Base-by-base conservation (phyloP, 1,139 yeast genomes). In the Pichia sp. region DNA sequence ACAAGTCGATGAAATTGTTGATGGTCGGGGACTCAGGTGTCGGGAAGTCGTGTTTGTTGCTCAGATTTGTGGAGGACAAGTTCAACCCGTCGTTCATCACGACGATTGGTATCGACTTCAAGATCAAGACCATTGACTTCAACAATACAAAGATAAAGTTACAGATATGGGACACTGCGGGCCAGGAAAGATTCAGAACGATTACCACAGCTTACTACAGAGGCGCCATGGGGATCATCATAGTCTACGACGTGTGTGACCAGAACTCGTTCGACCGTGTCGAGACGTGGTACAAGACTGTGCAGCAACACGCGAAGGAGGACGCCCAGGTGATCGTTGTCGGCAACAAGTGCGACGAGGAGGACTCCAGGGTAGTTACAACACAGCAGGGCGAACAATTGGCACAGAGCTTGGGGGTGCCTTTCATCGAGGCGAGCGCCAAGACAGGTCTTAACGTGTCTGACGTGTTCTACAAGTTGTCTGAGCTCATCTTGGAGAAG, bases 121-220 rank as follows among this genome's bases (percentile, higher is more conserved):
- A 95, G 74, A 91, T 95, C 69, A 86, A 97, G 71, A 91, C 98
- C 41, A 90, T 91, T 61, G 97, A 91, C 64, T 80, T 93, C 62
- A 93, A 91, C 61, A 96, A 96, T 55, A 87, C 88, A 71, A 85
- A 86, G 62, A 87, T 95, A 71, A 93, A 93, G 73, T 79, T 93
- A 66, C 99, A 93, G 71, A 90, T 93, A 43, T 93, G 99, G 99
- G 99, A 93, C 70, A 93, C 99, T 40, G 99, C 99, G 6, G 99
- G 99, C 26, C 99, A 93, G 73, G 99, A 93, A 71, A 80, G 99
- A 64, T 93, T 93, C 78, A 83, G 97, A 75, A 93, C 99, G 51
- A 93, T 93, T 70, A 93, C 99, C 47, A 90, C 98, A 21, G 97
- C 99, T 9, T 93, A 95, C 72, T 93, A 95, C 74, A 83, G 99